Evolutionary conservation across 2,329 filamentous ascomycete species (phyloP).

Genomic region (Whalleya microplaca): DNA sequence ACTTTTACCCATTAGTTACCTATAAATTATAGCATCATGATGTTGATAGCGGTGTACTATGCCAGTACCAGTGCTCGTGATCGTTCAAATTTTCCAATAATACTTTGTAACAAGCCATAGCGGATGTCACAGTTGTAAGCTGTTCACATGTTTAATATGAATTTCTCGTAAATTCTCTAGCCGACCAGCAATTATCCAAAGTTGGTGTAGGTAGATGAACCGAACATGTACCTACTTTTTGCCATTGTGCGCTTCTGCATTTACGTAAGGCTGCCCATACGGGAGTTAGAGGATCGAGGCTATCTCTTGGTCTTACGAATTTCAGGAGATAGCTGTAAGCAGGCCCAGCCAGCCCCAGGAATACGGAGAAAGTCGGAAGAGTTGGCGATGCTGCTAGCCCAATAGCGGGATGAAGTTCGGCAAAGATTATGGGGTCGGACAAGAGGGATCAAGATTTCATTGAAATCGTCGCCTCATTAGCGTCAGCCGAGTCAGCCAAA

Average conservation of each 20-base stretch:
- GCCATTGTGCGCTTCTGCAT: slow-evolving; percentile 11
- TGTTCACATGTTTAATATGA: background rate
- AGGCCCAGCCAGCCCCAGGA: slow-evolving; percentile 10
- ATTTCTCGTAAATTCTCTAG: background rate
- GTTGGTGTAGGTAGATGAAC: slow-evolving; percentile 7
- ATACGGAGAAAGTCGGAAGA: slow-evolving; percentile 22
- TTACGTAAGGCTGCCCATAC: slow-evolving; percentile 21
- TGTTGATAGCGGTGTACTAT: slow-evolving; percentile 13
- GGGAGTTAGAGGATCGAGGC: slow-evolving; percentile 8
- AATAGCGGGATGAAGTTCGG: slow-evolving; percentile 29
- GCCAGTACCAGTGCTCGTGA: background rate
- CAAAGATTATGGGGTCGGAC: slow-evolving; percentile 10
- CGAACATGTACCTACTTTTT: slow-evolving; percentile 12
- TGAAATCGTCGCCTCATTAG: background rate
- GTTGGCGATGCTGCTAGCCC: slow-evolving; percentile 16
- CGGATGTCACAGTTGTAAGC: background rate
- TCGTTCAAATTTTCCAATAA: background rate
- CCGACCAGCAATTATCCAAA: slow-evolving; percentile 12
- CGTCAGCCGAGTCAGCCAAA: slow-evolving; percentile 4
- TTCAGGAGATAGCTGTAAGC: slow-evolving; percentile 3
- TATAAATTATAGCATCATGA: slow-evolving; percentile 1
- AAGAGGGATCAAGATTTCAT: slow-evolving; percentile 10
- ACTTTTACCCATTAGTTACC: slow-evolving; percentile 12
- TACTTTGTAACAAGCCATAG: background rate
- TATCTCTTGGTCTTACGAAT: slow-evolving; percentile 5